Evolutionary conservation across 176 grass and related monocot genomes (phyloP).

Genomic region (Tillandsia leiboldiana): DNA sequence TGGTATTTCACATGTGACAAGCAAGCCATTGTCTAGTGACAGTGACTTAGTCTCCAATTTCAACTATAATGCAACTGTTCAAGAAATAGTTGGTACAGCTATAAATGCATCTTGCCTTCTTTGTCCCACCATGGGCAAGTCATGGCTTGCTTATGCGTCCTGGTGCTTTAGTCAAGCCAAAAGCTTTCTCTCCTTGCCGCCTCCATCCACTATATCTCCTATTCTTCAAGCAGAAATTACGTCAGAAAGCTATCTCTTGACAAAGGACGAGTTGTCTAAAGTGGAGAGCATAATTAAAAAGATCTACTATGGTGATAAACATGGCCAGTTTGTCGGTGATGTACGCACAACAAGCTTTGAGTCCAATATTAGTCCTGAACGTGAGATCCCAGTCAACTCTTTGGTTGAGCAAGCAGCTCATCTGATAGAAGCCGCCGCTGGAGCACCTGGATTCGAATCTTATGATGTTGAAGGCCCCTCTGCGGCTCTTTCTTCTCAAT

Average conservation of each 20-base stretch:
- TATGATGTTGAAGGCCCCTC: constrained; percentile 50
- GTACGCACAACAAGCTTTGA: constrained; percentile 18
- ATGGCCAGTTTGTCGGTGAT: constrained; percentile 17
- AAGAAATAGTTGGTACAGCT: constrained; percentile 77
- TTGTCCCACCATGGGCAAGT: constrained; percentile 72
- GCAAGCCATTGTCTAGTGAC: constrained; percentile 28
- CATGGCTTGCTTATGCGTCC: constrained; percentile 91
- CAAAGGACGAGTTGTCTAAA: constrained; percentile 54
- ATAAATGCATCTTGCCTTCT: constrained; percentile 59
- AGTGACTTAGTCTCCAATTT: constrained; percentile 11
- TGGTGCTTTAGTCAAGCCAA: constrained; percentile 82
- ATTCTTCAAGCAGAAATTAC: constrained; percentile 70
- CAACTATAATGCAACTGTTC: constrained; percentile 41
- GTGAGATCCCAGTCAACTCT: constrained; percentile 25
- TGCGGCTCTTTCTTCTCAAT: constrained; percentile 52
- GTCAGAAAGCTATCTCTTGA: constrained; percentile 48
- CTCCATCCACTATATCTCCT: constrained; percentile 37
- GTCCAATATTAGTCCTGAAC: constrained; percentile 21
- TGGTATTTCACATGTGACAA: constrained; percentile 23
- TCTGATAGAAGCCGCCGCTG: constrained; percentile 57
- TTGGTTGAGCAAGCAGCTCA: constrained; percentile 44
- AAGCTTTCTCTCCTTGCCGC: constrained; percentile 38
- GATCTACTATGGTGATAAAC: constrained; percentile 35
- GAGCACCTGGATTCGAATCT: constrained; percentile 62
- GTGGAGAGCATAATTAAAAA: constrained; percentile 50